Evolutionary conservation across 2,329 filamentous ascomycete genomes (phyloP).

Genomic region (Chaetomiaceae sp.): DNA sequence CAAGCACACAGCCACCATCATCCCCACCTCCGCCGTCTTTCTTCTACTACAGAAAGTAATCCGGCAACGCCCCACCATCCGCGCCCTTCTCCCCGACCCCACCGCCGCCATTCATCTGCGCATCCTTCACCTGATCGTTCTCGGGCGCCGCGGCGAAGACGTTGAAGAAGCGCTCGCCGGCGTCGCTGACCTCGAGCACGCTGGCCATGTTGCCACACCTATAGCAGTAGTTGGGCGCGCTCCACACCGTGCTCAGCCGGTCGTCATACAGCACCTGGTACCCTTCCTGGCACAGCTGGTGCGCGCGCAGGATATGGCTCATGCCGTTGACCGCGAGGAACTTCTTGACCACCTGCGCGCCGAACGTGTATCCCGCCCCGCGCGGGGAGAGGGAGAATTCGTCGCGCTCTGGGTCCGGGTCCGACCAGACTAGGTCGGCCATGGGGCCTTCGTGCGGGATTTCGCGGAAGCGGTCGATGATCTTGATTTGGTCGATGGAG

Average conservation of each 20-base stretch:
- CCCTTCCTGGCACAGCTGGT: slow-evolving; percentile 96
- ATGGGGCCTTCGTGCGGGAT: slow-evolving; percentile 98
- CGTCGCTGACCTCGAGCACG: slow-evolving; percentile 91
- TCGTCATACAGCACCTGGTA: slow-evolving; percentile 97
- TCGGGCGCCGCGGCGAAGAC: slow-evolving; percentile 96
- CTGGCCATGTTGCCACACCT: slow-evolving; percentile 95
- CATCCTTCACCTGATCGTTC: slow-evolving; percentile 84
- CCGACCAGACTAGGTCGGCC: slow-evolving; percentile 99
- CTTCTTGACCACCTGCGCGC: slow-evolving; percentile 95
- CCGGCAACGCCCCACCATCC: slow-evolving; percentile 57
- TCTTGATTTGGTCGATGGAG: slow-evolving; percentile 98
- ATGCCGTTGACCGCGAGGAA: slow-evolving; percentile 96
- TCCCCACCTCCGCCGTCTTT: background rate
- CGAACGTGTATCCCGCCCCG: slow-evolving; percentile 95
- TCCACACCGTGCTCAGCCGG: slow-evolving; percentile 92
- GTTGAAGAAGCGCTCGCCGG: slow-evolving; percentile 91
- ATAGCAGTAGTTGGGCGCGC: slow-evolving; percentile 93
- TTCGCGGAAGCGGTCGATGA: slow-evolving; percentile 97
- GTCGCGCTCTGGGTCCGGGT: slow-evolving; percentile 93
- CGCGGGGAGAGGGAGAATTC: slow-evolving; percentile 92
- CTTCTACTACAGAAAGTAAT: slow-evolving; percentile 59
- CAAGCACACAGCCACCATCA: background rate
- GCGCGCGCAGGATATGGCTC: slow-evolving; percentile 95
- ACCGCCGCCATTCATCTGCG: slow-evolving; percentile 63
- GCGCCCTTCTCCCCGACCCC: slow-evolving; percentile 63